Percentiles rank a stretch among this genome's conserved stretches.
Evolutionary conservation across 148 eudicot genomes (phyloP).

Genomic region (Camellia sinensis): DNA sequence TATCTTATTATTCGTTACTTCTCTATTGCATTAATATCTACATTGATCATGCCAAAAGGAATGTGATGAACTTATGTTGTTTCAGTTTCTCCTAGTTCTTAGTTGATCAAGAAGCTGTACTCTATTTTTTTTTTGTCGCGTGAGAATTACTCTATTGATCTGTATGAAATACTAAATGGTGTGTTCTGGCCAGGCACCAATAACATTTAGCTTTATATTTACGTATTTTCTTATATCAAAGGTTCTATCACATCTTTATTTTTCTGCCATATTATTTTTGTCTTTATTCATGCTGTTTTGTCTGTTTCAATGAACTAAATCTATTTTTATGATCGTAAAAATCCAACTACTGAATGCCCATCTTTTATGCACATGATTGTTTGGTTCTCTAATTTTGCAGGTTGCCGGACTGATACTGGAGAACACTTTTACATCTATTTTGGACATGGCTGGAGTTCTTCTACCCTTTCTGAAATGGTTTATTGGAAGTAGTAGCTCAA

Average conservation of each 20-base stretch:
- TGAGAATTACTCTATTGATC: not conserved
- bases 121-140: not conserved
- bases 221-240: not conserved
- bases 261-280: not conserved
- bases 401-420: conserved; percentile 79
- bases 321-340: not conserved
- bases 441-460: conserved; percentile 97
- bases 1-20: not conserved
- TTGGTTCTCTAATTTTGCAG: conserved; percentile 34
- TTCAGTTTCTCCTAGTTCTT: not conserved
- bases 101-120: not conserved
- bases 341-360: not conserved
- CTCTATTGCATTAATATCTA: not conserved
- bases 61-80: not conserved
- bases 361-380: not conserved
- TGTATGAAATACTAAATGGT: not conserved
- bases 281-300: not conserved
- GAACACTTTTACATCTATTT: conserved; percentile 91
- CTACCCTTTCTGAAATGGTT: conserved; percentile 86
- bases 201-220: not conserved
- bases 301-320: not conserved
- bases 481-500: conserved; percentile 74
- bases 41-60: not conserved
- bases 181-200: not conserved
- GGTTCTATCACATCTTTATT: not conserved